These are phyloP conservation scores for Leccinum angustisporum DNA, from an alignment of 1,284 basidiomycete genomes.

Conservation along the genomic window DNA sequence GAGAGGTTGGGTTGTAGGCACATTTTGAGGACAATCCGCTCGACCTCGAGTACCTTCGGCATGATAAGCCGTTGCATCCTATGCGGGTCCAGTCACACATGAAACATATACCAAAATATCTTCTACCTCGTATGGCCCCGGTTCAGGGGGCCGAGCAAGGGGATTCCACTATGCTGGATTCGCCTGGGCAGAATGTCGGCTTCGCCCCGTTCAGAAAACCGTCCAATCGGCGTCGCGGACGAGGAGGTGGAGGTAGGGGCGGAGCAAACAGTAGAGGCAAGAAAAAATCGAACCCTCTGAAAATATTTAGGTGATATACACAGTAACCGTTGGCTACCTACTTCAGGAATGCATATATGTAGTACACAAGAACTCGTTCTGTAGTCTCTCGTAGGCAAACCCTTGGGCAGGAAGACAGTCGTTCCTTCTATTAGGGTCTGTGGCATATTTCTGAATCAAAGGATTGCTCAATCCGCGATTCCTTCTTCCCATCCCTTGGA, in stretches of 20 bases:
- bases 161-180: conserved; percentile 20
- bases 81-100: conserved; percentile 88
- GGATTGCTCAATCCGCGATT: conserved; percentile 38
- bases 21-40: conserved; percentile 98
- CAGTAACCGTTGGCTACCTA: background rate
- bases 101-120: conserved; percentile 94
- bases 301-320: conserved; percentile 60
- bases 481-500: conserved; percentile 78
- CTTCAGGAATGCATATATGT: background rate
- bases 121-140: conserved; percentile 81
- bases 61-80: conserved; percentile 92
- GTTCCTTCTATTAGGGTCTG: too few species aligned
- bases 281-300: conserved; percentile 73
- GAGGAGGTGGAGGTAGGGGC: conserved; percentile 41
- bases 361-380: background rate
- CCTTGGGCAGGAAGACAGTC: too few species aligned
- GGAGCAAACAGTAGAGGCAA: conserved; percentile 44
- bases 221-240: conserved; percentile 46
- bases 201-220: conserved; percentile 76
- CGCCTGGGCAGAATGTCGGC: conserved; percentile 35
- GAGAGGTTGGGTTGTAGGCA: conserved; percentile 52
- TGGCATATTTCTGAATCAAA: background rate
- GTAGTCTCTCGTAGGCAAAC: too few species aligned
- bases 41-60: conserved; percentile 89
- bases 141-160: conserved; percentile 37